Percentiles rank a stretch among this genome's conserved stretches.
phyloP scores from a whole-genome alignment of 169 alveolate species.

The Eimeria tenella region DNA sequence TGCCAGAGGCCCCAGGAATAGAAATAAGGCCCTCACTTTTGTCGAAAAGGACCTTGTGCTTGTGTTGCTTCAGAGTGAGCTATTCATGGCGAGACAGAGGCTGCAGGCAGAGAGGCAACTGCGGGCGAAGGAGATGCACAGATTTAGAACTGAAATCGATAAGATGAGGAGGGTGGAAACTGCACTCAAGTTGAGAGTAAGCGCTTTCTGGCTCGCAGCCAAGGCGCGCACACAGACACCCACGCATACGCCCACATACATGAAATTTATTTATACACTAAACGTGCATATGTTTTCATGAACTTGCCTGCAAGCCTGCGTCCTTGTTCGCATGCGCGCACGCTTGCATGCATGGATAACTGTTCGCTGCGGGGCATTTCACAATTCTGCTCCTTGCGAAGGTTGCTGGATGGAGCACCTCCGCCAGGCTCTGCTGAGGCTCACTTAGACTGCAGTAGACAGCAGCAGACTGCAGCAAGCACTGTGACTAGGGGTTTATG shows the following conservation, averaged over 20 bases:
- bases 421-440: no score
- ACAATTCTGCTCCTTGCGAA: no score
- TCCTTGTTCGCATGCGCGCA: not conserved
- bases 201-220: not conserved
- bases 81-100: slow-evolving; percentile 29
- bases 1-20: no score
- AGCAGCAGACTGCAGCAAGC: no score
- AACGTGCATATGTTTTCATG: not conserved
- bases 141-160: slow-evolving; percentile 16
- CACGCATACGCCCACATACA: no score
- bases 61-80: slow-evolving; percentile 1
- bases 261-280: not conserved
- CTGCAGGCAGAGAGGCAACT: slow-evolving; percentile 46
- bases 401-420: no score
- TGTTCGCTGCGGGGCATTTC: no score
- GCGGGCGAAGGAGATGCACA: slow-evolving; percentile 21
- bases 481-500: not conserved
- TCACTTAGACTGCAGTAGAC: no score
- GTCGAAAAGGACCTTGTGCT: not conserved
- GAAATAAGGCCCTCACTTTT: no score
- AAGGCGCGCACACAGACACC: no score
- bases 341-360: not conserved
- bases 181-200: not conserved
- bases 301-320: not conserved
- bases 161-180: not conserved